Base-by-base conservation (phyloP, 2,329 filamentous ascomycete genomes). In the Cryphonectria naterciae region DNA sequence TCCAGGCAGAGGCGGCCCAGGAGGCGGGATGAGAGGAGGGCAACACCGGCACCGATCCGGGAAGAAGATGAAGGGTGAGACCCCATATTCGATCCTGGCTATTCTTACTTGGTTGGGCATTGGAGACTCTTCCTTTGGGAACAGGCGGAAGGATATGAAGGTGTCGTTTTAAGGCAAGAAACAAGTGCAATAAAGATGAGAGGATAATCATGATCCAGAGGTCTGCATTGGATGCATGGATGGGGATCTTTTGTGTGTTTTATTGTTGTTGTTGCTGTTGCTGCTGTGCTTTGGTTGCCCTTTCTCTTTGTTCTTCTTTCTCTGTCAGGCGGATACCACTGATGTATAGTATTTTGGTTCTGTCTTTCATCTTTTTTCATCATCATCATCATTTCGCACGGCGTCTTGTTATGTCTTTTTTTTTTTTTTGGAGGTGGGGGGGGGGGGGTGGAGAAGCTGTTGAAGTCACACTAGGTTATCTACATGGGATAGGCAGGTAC, bases 11-110 rank as follows among this genome's bases (percentile, higher is more conserved):
- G 90, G 75, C 84, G 89, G 77, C 91, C 88, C 58, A 92, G 91
- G 84, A 84, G 90, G 77, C 86, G 89, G 75, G 88, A 87, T 73
- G 90, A 93, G 81, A 85, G 92, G 74, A 85, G 90, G 71, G 56
- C 62, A 8, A 93, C 91, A 28, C 92, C 92, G 1, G 92, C 91
- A 19, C 87, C 89, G 7, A 92, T 94, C 69, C 89, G 92, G 76
- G 91, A 93, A 78, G 87, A 88, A 72, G 86, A 88, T 56, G 89
- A 91, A 76, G 85, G 73, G 52, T 75, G 35, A 70, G n/a, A 28
- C 13, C 28, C 28, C 28, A 46, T 32, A 17, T 6, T 7, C 25
- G 25, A 15, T n/a, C 19, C 17, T 37, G 32, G 32, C 6, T 61
- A 39, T 11, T n/a, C 32, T 4, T 22, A 13, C 28, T 8, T 11